Percentiles rank a stretch among this genome's conserved stretches.
Conservation (phyloP, 2,329 filamentous ascomycete genomes). For the Cryphonectria parasitica region DNA sequence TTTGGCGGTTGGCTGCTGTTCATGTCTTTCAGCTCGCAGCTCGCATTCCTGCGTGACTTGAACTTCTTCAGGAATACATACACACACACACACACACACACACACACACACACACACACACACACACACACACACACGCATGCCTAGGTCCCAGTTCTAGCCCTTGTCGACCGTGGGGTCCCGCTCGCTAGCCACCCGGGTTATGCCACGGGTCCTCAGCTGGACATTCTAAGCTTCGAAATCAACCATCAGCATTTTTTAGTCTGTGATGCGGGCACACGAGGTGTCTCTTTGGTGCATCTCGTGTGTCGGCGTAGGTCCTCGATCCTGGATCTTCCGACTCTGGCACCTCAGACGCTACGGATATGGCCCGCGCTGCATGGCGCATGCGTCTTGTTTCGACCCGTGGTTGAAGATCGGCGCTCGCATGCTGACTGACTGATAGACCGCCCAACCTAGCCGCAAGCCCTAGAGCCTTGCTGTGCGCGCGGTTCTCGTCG, state of each 20-base stretch:
- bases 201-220: background rate
- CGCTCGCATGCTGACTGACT: background rate
- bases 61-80: background rate
- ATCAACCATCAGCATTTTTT: background rate
- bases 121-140: background rate
- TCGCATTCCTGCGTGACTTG: background rate
- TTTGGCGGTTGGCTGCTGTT: background rate
- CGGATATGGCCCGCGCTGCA: slow-evolving; percentile 1
- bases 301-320: background rate
- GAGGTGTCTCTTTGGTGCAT: background rate
- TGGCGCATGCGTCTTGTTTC: slow-evolving; percentile 1
- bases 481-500: background rate
- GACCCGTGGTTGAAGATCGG: background rate
- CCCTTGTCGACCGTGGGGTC: background rate
- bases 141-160: background rate
- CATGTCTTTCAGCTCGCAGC: background rate
- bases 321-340: slow-evolving; percentile 3
- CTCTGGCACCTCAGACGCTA: slow-evolving; percentile 1
- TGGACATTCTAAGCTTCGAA: background rate
- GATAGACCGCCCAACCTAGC: slow-evolving; percentile 2
- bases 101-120: background rate
- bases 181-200: background rate
- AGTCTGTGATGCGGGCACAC: background rate
- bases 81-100: background rate
- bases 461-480: background rate